phyloP scores from a whole-genome alignment of 176 grass and related monocot species.

The Lolium perenne region DNA sequence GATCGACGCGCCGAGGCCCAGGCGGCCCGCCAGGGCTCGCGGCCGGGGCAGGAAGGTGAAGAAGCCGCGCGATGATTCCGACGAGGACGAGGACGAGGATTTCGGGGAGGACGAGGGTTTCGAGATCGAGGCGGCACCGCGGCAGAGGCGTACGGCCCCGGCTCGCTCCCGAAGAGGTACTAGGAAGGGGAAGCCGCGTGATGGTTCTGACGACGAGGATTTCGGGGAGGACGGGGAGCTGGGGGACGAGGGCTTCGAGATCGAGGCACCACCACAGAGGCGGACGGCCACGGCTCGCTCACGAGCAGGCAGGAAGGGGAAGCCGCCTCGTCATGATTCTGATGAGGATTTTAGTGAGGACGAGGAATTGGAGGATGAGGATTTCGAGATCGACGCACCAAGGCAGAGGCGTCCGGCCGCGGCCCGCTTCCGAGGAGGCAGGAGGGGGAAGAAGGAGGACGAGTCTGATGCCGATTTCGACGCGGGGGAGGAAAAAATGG shows the following conservation, averaged over 20 bases:
- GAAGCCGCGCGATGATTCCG: constrained; percentile 6
- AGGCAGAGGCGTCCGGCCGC: background rate
- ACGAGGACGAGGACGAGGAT: constrained; percentile 15
- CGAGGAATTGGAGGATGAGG: no score
- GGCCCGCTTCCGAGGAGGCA: background rate
- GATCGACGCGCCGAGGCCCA: background rate
- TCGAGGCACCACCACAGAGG: constrained; percentile 7
- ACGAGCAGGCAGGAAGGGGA: background rate
- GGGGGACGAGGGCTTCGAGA: constrained; percentile 17
- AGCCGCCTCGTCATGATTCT: no score
- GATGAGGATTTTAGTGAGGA: no score
- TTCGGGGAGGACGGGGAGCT: background rate
- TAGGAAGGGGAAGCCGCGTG: background rate
- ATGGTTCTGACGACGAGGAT: background rate
- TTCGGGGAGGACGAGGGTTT: constrained; percentile 40
- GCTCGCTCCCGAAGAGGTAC: background rate
- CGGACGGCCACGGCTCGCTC: background rate
- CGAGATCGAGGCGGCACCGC: background rate
- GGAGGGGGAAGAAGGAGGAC: constrained; percentile 1
- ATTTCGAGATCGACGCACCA: no score
- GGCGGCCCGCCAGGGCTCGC: background rate
- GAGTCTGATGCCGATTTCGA: constrained; percentile 15
- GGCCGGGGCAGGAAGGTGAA: background rate
- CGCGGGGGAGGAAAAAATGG: background rate
- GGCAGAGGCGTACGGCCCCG: background rate